Conservation (phyloP, 2,329 filamentous ascomycete species). For the Penicillium hordei region DNA sequence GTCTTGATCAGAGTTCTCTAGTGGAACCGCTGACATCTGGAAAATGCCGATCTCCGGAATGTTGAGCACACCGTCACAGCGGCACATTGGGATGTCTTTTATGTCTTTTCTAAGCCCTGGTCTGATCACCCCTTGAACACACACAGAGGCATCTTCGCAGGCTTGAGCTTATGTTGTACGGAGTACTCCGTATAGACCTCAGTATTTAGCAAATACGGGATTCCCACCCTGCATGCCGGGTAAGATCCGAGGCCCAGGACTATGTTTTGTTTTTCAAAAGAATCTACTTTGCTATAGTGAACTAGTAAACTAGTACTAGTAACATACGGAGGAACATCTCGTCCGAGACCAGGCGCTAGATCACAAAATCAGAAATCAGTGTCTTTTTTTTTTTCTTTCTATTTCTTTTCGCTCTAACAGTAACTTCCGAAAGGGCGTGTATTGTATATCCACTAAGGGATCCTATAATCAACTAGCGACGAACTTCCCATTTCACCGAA, state of each 20-base stretch:
- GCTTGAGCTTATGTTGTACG: not conserved
- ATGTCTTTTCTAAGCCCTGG: not conserved
- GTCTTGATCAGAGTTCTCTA: conserved; percentile 9
- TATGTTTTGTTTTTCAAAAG: not conserved
- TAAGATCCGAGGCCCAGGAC: conserved; percentile 4
- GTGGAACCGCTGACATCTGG: conserved; percentile 21
- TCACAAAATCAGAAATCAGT: conserved; percentile 13
- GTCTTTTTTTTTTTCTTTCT: not conserved
- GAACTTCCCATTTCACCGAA: not conserved
- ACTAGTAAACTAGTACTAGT: not conserved
- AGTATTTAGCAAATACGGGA: conserved; percentile 1
- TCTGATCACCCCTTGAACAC: conserved; percentile 1
- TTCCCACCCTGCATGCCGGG: conserved; percentile 6
- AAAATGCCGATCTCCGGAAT: conserved; percentile 24
- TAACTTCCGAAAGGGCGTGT: conserved; percentile 12
- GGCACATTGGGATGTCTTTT: not conserved
- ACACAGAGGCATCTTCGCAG: not conserved
- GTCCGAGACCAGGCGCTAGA: conserved; percentile 18
- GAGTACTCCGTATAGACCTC: not conserved
- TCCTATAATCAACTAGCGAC: not conserved
- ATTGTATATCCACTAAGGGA: not conserved
- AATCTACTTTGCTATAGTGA: not conserved
- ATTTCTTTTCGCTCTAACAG: conserved; percentile 6
- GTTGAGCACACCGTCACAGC: conserved; percentile 18
- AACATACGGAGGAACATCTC: conserved; percentile 7